phyloP scores from a whole-genome alignment of 2,329 filamentous ascomycete genomes.

The Colletotrichum acutatum region DNA sequence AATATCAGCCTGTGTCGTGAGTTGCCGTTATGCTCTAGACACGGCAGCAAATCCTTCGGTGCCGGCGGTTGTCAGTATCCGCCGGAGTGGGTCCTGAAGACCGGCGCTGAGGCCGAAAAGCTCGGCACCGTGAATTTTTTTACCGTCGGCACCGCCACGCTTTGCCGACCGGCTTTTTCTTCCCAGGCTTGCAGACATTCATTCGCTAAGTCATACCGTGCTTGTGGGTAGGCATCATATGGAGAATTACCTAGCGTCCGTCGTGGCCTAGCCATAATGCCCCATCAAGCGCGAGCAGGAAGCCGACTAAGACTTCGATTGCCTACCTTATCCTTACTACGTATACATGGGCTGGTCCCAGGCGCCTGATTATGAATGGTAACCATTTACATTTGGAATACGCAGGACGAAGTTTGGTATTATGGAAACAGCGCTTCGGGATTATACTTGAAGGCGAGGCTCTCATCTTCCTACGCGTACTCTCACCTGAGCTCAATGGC shows the following conservation, averaged over 20 bases:
- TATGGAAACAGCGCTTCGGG: neutral
- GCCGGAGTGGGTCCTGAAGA: neutral
- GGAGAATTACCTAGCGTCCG: too few species aligned
- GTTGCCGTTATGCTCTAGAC: neutral
- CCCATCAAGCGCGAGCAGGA: too few species aligned
- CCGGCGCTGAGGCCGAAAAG: neutral
- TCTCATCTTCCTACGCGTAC: neutral
- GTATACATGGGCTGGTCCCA: too few species aligned
- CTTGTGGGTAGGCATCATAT: too few species aligned
- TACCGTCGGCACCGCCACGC: neutral
- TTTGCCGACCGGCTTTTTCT: neutral
- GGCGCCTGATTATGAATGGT: too few species aligned
- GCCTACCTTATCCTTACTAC: too few species aligned
- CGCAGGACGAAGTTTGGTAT: neutral
- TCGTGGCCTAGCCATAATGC: too few species aligned
- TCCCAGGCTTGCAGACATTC: too few species aligned
- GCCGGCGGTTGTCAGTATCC: neutral
- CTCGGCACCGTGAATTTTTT: neutral
- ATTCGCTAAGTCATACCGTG: too few species aligned
- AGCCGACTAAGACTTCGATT: too few species aligned
- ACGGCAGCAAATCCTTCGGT: neutral
- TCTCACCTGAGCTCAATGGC: neutral
- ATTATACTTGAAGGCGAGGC: neutral
- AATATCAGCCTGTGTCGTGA: neutral
- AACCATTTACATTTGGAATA: neutral